phyloP scores from a whole-genome alignment of 257 asterid genomes.

The Rehmannia glutinosa region DNA sequence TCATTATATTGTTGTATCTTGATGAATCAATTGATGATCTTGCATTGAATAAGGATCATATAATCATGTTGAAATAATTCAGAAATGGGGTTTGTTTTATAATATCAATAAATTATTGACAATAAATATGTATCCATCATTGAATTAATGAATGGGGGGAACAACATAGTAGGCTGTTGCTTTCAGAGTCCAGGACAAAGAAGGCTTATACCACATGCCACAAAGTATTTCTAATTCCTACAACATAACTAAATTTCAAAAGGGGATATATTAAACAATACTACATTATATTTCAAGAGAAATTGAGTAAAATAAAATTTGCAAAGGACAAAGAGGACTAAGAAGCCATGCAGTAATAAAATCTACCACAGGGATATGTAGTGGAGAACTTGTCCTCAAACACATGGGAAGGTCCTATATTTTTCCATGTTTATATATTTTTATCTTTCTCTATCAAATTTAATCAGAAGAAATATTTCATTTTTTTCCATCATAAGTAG shows the following conservation, averaged over 20 bases:
- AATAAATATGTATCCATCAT: background rate
- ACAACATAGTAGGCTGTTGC: conserved; percentile 23
- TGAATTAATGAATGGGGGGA: conserved; percentile 12
- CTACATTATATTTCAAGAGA: background rate
- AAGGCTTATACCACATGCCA: conserved; percentile 13
- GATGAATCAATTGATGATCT: too few relatives aligned
- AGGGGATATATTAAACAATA: conserved; percentile 1
- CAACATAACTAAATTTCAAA: background rate
- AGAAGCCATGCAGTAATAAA: conserved; percentile 21
- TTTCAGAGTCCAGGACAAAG: conserved; percentile 8
- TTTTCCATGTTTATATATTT: conserved; percentile 6
- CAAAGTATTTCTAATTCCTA: background rate
- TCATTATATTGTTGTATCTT: too few relatives aligned
- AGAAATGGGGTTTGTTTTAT: too few relatives aligned
- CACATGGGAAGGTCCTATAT: conserved; percentile 25
- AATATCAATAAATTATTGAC: background rate
- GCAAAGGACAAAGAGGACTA: background rate
- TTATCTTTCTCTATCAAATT: background rate
- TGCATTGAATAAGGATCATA: too few relatives aligned
- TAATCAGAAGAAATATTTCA: background rate
- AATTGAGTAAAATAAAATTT: too few relatives aligned
- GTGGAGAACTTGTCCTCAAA: conserved; percentile 22
- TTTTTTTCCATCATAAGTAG: too few relatives aligned
- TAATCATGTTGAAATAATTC: too few relatives aligned
- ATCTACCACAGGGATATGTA: conserved; percentile 14